Evolutionary conservation across 148 eudicot species (phyloP).

Genomic region (Camellia lanceoleosa): DNA sequence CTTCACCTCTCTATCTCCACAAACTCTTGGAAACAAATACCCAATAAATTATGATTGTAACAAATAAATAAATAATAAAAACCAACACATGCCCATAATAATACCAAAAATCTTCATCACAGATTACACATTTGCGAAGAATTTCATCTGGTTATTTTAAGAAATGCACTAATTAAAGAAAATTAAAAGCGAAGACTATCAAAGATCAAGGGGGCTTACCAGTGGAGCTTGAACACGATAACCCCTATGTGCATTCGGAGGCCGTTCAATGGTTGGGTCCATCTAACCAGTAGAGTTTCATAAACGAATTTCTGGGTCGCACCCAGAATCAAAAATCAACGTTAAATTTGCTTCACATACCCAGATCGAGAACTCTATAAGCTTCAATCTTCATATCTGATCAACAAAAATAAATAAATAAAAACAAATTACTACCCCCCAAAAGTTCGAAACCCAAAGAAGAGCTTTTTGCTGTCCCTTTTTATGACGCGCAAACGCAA

Average conservation of each 20-base stretch:
- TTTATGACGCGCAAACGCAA: conserved; percentile 22
- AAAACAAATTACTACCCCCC: background rate
- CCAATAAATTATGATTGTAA: background rate
- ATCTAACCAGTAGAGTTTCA: conserved; percentile 22
- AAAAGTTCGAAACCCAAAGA: conserved; percentile 10
- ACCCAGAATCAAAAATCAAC: conserved; percentile 13
- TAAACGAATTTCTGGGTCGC: conserved; percentile 13
- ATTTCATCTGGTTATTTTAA: conserved; percentile 19
- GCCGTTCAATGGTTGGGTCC: conserved; percentile 37
- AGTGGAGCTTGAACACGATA: conserved; percentile 81
- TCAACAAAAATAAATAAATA: conserved; percentile 1
- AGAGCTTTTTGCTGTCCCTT: conserved; percentile 11
- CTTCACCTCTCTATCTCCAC: conserved; percentile 9
- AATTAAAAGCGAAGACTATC: background rate
- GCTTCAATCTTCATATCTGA: conserved; percentile 23
- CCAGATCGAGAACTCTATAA: conserved; percentile 18
- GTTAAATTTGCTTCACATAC: background rate
- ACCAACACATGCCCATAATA: background rate
- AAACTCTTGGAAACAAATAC: too few species aligned
- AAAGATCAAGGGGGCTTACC: conserved; percentile 39
- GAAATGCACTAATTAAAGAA: conserved; percentile 10
- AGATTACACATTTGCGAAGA: conserved; percentile 16
- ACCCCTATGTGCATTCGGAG: conserved; percentile 52
- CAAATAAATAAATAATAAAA: background rate
- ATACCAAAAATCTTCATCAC: background rate